phyloP scores from a whole-genome alignment of 257 asterid species.

The Leptodermis oblonga region DNA sequence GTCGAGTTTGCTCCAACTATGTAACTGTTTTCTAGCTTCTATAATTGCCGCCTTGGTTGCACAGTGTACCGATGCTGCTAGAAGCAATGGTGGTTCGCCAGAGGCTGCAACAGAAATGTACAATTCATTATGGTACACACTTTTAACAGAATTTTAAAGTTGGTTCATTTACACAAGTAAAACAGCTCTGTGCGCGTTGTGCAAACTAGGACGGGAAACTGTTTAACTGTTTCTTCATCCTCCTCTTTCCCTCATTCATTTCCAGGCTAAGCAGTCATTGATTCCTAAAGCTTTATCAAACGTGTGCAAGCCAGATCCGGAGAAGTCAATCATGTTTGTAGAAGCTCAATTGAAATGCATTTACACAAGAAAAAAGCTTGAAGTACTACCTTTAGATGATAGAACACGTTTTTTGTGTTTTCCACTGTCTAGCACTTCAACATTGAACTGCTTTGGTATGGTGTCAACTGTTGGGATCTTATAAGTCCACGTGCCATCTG shows the following conservation, averaged over 20 bases:
- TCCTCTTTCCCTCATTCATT: neutral
- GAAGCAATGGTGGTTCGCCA: constrained; percentile 74
- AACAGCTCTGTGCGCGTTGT: neutral
- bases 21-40: constrained; percentile 59
- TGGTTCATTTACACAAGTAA: neutral
- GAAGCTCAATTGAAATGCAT: neutral
- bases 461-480: constrained; percentile 79
- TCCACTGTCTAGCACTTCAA: constrained; percentile 55
- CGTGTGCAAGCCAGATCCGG: neutral
- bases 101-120: constrained; percentile 42
- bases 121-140: neutral
- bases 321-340: neutral
- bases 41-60: constrained; percentile 71
- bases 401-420: constrained; percentile 59
- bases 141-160: neutral
- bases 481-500: constrained; percentile 74
- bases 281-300: neutral
- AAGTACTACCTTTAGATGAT: constrained; percentile 65
- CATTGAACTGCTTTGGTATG: constrained; percentile 57
- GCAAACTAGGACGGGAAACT: neutral
- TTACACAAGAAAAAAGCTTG: neutral
- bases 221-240: neutral
- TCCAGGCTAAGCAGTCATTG: neutral
- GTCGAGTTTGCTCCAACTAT: constrained; percentile 44
- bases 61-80: constrained; percentile 75